A percentile compares a stretch with the other conserved stretches of the same genome.
These are phyloP conservation scores for Carallia pectinifolia DNA, from an alignment of 345 rosid genomes.

Conservation along the genomic window DNA sequence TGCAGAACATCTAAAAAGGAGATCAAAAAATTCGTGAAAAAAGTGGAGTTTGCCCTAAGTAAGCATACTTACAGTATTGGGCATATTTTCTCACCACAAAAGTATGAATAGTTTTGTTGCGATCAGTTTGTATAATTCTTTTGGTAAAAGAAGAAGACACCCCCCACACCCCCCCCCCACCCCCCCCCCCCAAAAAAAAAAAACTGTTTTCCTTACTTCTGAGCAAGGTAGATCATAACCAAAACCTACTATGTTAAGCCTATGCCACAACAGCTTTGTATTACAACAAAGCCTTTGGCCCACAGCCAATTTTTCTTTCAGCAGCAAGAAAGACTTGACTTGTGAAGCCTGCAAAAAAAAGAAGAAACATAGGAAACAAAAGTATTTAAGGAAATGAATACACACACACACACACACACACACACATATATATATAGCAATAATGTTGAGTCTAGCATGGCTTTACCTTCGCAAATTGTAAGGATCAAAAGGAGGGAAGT, in stretches of 20 bases:
- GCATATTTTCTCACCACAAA: conserved; percentile 9
- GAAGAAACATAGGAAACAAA: not conserved
- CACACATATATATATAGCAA: no score
- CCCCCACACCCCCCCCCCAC: no score
- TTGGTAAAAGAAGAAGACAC: not conserved
- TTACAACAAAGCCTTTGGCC: not conserved
- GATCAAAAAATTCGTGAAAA: conserved; percentile 6
- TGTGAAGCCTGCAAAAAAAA: not conserved
- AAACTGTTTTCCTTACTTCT: not conserved
- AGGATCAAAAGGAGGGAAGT: conserved; percentile 16
- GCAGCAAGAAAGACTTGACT: conserved; percentile 1
- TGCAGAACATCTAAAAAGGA: not conserved
- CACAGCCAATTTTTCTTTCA: not conserved
- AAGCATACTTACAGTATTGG: conserved; percentile 10
- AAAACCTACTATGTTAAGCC: not conserved
- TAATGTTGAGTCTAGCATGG: not conserved
- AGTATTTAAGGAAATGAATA: not conserved
- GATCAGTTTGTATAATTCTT: not conserved
- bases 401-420: no score
- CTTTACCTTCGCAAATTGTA: conserved; percentile 12
- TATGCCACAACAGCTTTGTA: not conserved
- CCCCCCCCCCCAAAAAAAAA: no score
- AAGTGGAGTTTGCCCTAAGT: conserved; percentile 1
- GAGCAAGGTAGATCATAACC: no score
- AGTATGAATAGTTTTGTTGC: not conserved